Base-by-base conservation (phyloP, 495 filamentous ascomycete genomes). In the Penicillium subrubescens region DNA sequence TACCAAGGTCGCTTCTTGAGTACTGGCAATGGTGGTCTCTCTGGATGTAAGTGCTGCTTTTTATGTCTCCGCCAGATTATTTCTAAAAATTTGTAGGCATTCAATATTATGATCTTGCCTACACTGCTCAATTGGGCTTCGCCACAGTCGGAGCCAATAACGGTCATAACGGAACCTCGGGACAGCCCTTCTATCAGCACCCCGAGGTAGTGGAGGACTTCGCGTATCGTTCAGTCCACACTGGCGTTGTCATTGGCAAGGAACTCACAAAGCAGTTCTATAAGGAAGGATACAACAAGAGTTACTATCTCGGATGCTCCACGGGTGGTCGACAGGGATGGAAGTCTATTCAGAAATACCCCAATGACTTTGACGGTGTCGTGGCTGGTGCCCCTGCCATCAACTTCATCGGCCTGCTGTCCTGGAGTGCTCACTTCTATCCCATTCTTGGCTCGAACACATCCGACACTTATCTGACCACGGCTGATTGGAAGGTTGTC, bases 311-410 rank as follows among this genome's bases (percentile, higher is more conserved):
- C 0, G 85, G 84, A 21, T 88, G 85, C 69, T 86, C 84, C 5
- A 84, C 82, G 19, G 85, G 84, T 21, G 85, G 85, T 15, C 77
- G 82, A 3, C 79, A 88, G 63, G 85, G 85, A 14, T 81, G 82
- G 56, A 84, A 84, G 62, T 74, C 76, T 2, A 73, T 80, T 10
- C 80, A 86, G 64, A 76, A 81, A 58, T 86, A 78, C 61, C 83
- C 84, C 8, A 74, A 79, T 44, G 80, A 84, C 64, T 85, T 90
- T 60, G 89, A 93, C 70, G 90, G 90, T 31, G 85, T 89, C 3
- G 76, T 92, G 8, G 83, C 85, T 17, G 88, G 88, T 5, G 81
- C 86, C 10, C 84, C 80, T 8, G 80, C 80, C 8, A 69, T 83
- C 69, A 62, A 62, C 51, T 54, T 86, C 54, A 73, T 81, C 60